Percentiles rank a stretch among this genome's conserved stretches.
phyloP scores from a whole-genome alignment of 2,329 filamentous ascomycete species.

The Dothideomycetes sp. region DNA sequence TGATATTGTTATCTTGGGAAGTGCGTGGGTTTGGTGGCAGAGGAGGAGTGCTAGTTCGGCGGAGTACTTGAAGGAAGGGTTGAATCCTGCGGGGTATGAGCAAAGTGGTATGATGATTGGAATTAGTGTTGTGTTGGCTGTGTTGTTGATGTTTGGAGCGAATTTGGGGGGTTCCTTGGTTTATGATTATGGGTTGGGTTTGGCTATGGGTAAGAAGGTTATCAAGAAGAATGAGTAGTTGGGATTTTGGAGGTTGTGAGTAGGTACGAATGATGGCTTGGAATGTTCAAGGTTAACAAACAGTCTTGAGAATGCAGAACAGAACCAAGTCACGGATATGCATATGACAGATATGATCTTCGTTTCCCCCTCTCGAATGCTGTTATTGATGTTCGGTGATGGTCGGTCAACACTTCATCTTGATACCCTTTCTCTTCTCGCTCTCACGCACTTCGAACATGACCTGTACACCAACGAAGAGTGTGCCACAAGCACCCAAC shows the following conservation, averaged over 20 bases:
- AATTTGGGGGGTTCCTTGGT: conserved; percentile 37
- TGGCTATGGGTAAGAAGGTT: conserved; percentile 22
- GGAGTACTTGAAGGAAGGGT: conserved; percentile 20
- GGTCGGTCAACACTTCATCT: conserved; percentile 74
- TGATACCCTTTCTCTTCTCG: conserved; percentile 73
- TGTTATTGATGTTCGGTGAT: no score
- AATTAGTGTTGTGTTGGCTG: conserved; percentile 28
- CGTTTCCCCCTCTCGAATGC: no score
- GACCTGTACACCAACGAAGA: conserved; percentile 81
- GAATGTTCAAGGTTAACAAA: no score
- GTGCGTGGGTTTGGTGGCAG: conserved; percentile 38
- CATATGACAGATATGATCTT: no score
- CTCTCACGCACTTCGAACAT: conserved; percentile 94
- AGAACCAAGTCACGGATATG: no score
- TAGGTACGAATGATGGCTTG: no score
- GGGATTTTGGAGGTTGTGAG: no score
- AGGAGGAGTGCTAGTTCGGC: conserved; percentile 22
- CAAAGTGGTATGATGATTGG: conserved; percentile 30
- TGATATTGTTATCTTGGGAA: conserved; percentile 32
- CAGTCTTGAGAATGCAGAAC: no score
- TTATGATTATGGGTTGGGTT: conserved; percentile 39
- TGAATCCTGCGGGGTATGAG: conserved; percentile 25
- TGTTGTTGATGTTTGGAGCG: conserved; percentile 31
- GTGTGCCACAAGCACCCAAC: conserved; percentile 55
- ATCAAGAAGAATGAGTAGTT: conserved; percentile 25